Evolutionary conservation across 352 stramenopile species (phyloP), one percentile per base, ranked within the genome.

Genomic region (Phytophthora sojae): DNA sequence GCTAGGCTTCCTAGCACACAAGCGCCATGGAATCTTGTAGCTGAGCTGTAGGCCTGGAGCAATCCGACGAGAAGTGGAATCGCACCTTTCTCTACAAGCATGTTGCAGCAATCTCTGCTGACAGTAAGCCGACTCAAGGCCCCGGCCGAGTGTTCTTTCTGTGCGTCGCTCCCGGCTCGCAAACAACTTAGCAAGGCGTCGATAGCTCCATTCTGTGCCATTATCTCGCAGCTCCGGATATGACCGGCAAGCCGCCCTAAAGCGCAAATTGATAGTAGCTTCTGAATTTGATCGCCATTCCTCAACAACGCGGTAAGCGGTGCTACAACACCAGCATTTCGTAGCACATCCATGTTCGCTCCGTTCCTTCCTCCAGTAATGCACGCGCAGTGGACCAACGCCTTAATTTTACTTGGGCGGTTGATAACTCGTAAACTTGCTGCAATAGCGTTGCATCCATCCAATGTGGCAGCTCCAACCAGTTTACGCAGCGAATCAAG

Each of bases 321-420:
- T 30, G 56, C 9, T 14, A 52, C 17, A 29, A 61, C 23, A 21
- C 56, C 56, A 37, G 56, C 15, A 14, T 42, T 14, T 17, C 14
- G 32, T 9, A 61, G 56, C 29, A 26, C 7, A 8, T 25, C 4
- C 21, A 49, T n/a, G 12, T 26, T 32, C 49, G 49, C 23, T 17
- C 25, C 14, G 23, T 26, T 32, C 49, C 39, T n/a, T 17, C 45
- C 26, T 30, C 63, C 37, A 44, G 9, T 62, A 50, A 76, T 4
- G 54, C 56, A 61, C 21, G 56, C 56, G 14, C 35, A 53, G 39
- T 61, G 47, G 2, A 61, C 29, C 6, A 52, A 32, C 21, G 55
- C 14, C 35, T 52, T 69, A 21, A 45, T 44, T 11, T 7, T 49
- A 14, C 42, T 23, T 11, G 14, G 15, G n/a, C 17, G 17, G 17